Conservation (phyloP, 768 basidiomycete genomes). For the Kwoniella sp. region DNA sequence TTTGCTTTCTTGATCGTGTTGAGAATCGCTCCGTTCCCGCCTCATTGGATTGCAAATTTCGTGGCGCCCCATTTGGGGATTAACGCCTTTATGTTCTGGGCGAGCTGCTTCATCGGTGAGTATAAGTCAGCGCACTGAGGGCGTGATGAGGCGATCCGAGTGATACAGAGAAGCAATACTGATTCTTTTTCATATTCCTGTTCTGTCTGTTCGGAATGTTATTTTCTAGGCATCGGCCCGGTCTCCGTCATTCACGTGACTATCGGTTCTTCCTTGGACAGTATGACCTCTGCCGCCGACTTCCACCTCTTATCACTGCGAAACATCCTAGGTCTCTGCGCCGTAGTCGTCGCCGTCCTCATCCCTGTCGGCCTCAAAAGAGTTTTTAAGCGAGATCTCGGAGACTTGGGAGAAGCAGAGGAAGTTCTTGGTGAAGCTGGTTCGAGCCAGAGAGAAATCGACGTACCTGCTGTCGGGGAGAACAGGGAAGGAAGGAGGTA, state of each 20-base stretch:
- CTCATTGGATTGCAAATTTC: constrained; percentile 92
- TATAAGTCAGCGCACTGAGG: too few species aligned
- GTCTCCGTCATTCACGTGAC: constrained; percentile 92
- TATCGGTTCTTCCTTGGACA: constrained; percentile 84
- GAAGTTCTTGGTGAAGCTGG: constrained; percentile 24
- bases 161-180: too few species aligned
- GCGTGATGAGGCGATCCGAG: too few species aligned
- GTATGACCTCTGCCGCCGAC: constrained; percentile 91
- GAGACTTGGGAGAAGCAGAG: constrained; percentile 43
- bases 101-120: constrained; percentile 74
- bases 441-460: constrained; percentile 18
- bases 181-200: not conserved
- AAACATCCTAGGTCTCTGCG: constrained; percentile 81
- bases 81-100: constrained; percentile 80
- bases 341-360: constrained; percentile 86
- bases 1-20: constrained; percentile 92
- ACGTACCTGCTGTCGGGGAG: constrained; percentile 28
- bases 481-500: constrained; percentile 27
- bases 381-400: constrained; percentile 71
- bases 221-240: constrained; percentile 70
- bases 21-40: constrained; percentile 83
- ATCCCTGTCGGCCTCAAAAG: constrained; percentile 88
- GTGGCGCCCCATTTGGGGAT: constrained; percentile 92
- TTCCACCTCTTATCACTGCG: constrained; percentile 90
- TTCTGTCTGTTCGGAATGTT: too few species aligned